Conservation (phyloP, 345 rosid genomes). For the Gossypium stocksii region DNA sequence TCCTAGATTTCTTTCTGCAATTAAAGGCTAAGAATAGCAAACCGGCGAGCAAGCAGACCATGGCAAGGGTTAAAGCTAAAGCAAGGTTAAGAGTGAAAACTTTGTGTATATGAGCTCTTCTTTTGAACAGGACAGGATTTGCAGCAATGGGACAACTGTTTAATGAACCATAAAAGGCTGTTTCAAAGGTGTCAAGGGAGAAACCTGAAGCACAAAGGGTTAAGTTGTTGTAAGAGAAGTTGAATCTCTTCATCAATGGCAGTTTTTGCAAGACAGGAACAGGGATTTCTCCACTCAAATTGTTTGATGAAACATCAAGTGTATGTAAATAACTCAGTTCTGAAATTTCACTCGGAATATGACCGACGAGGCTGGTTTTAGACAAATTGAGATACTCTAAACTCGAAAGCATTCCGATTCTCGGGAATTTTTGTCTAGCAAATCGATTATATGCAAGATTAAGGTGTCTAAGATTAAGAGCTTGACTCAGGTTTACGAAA, state of each 20-base stretch:
- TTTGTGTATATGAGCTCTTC: conserved; percentile 37
- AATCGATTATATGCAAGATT: conserved; percentile 81
- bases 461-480: conserved; percentile 59
- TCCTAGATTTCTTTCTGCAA: conserved; percentile 47
- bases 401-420: conserved; percentile 36
- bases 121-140: conserved; percentile 52
- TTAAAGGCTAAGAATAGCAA: conserved; percentile 66
- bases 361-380: conserved; percentile 53
- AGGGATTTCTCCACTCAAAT: conserved; percentile 80
- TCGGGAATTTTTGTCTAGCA: conserved; percentile 49
- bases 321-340: conserved; percentile 43
- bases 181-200: conserved; percentile 37
- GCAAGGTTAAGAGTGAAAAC: conserved; percentile 51
- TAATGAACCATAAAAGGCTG: conserved; percentile 56
- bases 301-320: conserved; percentile 79
- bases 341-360: conserved; percentile 53
- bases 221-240: conserved; percentile 87
- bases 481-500: conserved; percentile 38
- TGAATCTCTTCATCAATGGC: conserved; percentile 58
- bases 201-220: conserved; percentile 59
- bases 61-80: conserved; percentile 55
- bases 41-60: conserved; percentile 57
- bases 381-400: conserved; percentile 82
- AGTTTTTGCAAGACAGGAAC: conserved; percentile 45
- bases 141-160: conserved; percentile 86